A percentile compares a stretch with the other conserved stretches of the same genome.
Conservation (phyloP, 371 early-diverging fungal genomes). For the Apophysomyces ossiformis region DNA sequence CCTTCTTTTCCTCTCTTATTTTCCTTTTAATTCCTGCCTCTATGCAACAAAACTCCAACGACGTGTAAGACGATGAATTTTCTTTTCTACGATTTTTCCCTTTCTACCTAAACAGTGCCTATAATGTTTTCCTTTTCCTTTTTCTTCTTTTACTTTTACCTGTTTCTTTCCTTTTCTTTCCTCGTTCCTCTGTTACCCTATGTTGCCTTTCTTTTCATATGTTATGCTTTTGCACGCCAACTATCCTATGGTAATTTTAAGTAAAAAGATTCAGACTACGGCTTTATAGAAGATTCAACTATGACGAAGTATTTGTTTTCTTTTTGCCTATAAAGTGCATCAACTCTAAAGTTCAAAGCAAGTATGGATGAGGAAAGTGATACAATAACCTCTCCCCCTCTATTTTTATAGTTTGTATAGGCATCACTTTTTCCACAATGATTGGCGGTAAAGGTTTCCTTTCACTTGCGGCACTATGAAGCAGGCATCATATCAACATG, state of each 20-base stretch:
- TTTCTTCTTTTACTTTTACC: too few species aligned
- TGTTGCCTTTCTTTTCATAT: background rate
- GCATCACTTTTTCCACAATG: too few species aligned
- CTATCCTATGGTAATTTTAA: background rate
- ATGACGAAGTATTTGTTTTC: slow-evolving; percentile 3
- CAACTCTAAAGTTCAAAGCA: background rate
- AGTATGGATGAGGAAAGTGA: background rate
- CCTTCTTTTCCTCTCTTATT: background rate
- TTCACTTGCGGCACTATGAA: too few species aligned
- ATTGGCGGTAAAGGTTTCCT: too few species aligned
- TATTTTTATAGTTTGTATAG: background rate
- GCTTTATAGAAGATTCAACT: background rate
- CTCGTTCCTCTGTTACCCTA: background rate
- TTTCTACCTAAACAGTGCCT: too few species aligned
- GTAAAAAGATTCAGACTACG: slow-evolving; percentile 4
- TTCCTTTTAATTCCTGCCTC: too few species aligned
- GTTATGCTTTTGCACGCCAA: background rate
- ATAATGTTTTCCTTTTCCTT: too few species aligned
- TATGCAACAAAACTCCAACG: too few species aligned
- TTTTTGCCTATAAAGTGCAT: slow-evolving; percentile 2
- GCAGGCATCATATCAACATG: too few species aligned
- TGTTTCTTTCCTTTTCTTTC: too few species aligned
- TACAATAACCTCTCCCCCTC: background rate
- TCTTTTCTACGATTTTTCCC: too few species aligned
- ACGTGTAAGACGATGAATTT: too few species aligned